Percentiles rank a stretch among this genome's conserved stretches.
These are phyloP conservation scores for Chlorella sp. DNA, from an alignment of 139 green algal species.

Conservation along the genomic window DNA sequence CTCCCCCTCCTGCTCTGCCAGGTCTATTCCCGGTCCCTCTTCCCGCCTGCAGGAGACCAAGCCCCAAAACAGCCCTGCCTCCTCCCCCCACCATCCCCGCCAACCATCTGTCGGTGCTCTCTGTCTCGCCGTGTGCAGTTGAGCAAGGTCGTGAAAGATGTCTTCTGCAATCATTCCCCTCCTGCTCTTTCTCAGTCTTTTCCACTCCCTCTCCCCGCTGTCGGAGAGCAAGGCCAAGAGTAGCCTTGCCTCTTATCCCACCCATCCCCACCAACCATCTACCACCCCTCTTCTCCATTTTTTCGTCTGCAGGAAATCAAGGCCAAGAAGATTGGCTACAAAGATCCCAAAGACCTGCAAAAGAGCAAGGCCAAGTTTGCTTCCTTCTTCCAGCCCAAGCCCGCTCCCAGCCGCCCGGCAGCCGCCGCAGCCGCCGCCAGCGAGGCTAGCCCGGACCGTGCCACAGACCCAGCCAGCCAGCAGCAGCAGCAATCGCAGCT, in stretches of 20 bases:
- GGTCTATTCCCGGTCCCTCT: background rate
- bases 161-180: background rate
- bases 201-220: background rate
- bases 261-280: too few relatives aligned
- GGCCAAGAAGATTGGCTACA: slow-evolving; percentile 61
- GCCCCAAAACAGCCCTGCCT: too few relatives aligned
- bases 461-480: background rate
- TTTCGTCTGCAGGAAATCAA: too few relatives aligned
- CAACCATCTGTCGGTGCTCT: too few relatives aligned
- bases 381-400: slow-evolving; percentile 34
- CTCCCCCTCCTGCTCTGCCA: background rate
- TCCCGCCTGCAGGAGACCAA: slow-evolving; percentile 5
- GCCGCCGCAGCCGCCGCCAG: background rate
- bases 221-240: slow-evolving; percentile 29
- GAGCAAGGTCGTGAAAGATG: too few relatives aligned
- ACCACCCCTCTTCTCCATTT: too few relatives aligned
- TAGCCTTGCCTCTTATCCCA: background rate
- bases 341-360: slow-evolving; percentile 37
- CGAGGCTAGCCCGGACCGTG: background rate
- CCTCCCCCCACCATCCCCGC: background rate
- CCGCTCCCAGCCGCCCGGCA: background rate
- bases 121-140: too few relatives aligned
- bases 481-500: background rate
- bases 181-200: background rate
- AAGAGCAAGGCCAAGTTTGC: slow-evolving; percentile 62